Evolutionary conservation across 805 yeast species (phyloP), one percentile per base, ranked within the genome.

Genomic region (Nakazawaea holstii): DNA sequence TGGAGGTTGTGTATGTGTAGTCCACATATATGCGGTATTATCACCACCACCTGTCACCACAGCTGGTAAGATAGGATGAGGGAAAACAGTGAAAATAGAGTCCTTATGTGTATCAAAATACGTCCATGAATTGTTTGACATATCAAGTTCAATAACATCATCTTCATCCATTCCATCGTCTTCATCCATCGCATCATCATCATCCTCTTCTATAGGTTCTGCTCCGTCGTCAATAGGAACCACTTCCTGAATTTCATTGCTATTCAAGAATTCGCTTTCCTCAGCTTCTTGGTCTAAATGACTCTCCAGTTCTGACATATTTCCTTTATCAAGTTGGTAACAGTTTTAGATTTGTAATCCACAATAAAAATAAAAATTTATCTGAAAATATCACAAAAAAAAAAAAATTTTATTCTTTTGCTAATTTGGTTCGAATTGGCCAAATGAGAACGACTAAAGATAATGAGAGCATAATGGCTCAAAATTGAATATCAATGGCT

Each of bases 1-100:
- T 9, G 97, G 88, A 30, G 96, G 96, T 51, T 79, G 81, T 2
- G 88, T 74, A 64, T 89, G 95, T 1, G 95, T 84, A 4, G 97
- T 89, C 98, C 98, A 94, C 57, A 94, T 62, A 61, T 80, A 87
- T 1, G 91, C 97, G 26, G 79, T 72, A 63, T 92, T 83, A 64
- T 94, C 99, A 50, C 96, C 98, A 37, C 97, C 98, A 29, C 99
- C 99, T 20, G 92, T 77, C n/a, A 83, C 84, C 8, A 87, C 94
- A 63, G 84, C 65, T 14, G 97, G 97, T 50, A 90, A 72, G 6
- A 73, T 73, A 35, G 97, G 97, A 62, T 94, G 97, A 6, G 82
- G 69, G 43, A 87, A 79, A n/a, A 94, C 73, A 11, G 86, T 73
- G 66, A 86, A 92, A 3, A 92, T 78, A 2, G 97, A 88, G 65